Base-by-base conservation (phyloP, 1,284 basidiomycete species). In the Sporisorium graminicola region DNA sequence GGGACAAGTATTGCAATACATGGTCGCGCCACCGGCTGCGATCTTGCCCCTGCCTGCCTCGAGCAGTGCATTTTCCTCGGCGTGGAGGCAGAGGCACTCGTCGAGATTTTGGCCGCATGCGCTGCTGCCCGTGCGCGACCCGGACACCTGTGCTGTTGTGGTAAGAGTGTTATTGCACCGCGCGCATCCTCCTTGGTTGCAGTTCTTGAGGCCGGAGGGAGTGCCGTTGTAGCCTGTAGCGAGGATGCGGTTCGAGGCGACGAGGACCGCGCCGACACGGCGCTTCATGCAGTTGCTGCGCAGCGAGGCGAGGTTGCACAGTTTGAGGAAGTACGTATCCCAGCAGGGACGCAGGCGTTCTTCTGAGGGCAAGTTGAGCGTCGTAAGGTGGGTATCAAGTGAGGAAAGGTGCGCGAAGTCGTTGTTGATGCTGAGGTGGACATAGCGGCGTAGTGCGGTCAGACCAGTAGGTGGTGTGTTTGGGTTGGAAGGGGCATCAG, bases 161-260 rank as follows among this genome's bases (percentile, higher is more conserved):
- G 24, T 2, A 5, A 74, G 65, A 1, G 73, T 75, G 22, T 77
- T 83, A 63, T 86, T 85, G 61, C 82, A 80, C 7, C 84, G 66
- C 6, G 63, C 57, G 52, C 85, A 86, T 8, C 85, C 85, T 31
- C 85, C 85, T 33, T 86, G 80, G 61, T 81, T 83, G 67, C 85
- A 86, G 54, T 86, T 86, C 20, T 40, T 88, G 44, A 98, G 88
- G 3, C 95, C 94, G 10, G 94, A 89, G 10, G 97, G 93, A 0
- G 97, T 99, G 4, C 97, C 97, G 83, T 99, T 99, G 87, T 99
- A 99, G 88, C 97, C 97, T 1, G 97, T 98, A n/a, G 93, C 91
- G 42, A 99, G 88, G 57, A 99, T 93, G 27, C 95, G 74, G 56
- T 85, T 82, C 89, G 77, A 93, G 91, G 93, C 90, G 31, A 98